Conservation (phyloP, 2,329 filamentous ascomycete species). For the Salinomyces thailandicus region DNA sequence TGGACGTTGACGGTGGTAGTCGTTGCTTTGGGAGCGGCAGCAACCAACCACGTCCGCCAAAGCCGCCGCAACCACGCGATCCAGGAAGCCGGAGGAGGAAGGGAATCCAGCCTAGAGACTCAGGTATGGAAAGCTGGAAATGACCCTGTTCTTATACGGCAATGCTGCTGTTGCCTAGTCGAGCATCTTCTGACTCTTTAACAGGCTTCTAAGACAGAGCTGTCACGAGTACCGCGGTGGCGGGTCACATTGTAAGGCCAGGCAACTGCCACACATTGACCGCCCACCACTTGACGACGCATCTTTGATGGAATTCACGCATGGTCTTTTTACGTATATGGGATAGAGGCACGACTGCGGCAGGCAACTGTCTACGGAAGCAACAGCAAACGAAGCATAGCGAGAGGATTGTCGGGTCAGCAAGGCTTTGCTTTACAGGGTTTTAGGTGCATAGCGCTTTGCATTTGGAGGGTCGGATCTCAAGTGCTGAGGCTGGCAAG, state of each 20-base stretch:
- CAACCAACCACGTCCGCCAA: neutral
- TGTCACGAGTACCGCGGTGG: too few species aligned
- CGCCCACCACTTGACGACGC: too few species aligned
- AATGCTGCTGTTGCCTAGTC: neutral
- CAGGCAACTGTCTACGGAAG: too few species aligned
- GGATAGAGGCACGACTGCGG: too few species aligned
- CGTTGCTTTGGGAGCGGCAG: neutral
- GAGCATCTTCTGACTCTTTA: neutral
- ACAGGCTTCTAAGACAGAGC: neutral
- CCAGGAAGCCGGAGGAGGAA: neutral
- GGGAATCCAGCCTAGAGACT: neutral
- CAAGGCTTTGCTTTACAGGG: too few species aligned
- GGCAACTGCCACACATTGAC: too few species aligned
- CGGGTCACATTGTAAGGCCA: too few species aligned
- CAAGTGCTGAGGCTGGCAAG: conserved; percentile 4
- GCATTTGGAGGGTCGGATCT: neutral
- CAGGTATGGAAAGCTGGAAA: neutral
- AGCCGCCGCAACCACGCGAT: neutral
- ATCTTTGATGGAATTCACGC: too few species aligned
- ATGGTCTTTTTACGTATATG: too few species aligned
- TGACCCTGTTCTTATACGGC: neutral
- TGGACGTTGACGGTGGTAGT: neutral
- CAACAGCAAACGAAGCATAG: too few species aligned
- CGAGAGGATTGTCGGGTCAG: too few species aligned
- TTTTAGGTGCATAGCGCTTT: too few species aligned